Base-by-base conservation (phyloP, 805 yeast species). In the Kregervanrija fluxuum region DNA sequence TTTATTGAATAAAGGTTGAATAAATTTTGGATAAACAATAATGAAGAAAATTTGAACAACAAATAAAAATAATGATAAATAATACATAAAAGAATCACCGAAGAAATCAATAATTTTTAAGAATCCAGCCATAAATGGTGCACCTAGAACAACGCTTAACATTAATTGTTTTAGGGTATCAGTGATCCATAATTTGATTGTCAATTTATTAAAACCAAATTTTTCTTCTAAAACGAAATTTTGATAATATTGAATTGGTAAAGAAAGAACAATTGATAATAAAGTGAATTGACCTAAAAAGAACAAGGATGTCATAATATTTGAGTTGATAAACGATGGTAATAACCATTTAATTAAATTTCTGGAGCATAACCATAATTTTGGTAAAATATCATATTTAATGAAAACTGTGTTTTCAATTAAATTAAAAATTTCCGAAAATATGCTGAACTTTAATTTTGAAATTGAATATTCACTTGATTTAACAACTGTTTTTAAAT, bases 1-100 rank as follows among this genome's bases (percentile, higher is more conserved):
- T 59, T 86, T 90, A 73, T 93, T 89, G 73, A 93, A 93, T 51
- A 88, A 67, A 4, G 99, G 99, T 69, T 85, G 89, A 55, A 93
- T 90, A 53, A 88, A 73, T 28, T 85, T 80, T 33, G 98, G 98
- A 58, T 73, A 77, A 38, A 91, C 69, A 31, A 93, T 80, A 70
- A 85, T 80, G 43, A 81, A 74, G 45, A 85, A 66, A 43, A 91
- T 69, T 64, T 85, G 95, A 50, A 89, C 77, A 13, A 67, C 71
- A 37, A 90, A 73, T 36, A 86, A 67, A 57, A 89, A 82, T 11
- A 75, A 66, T 68, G 95, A 82, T 48, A 86, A 71, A 65, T 90
- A 93, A 57, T 81, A 76, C 61, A 89, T 80, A 67, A 93, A 93
- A 43, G 75, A 71, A 47, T 85, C 84, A 42, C 95, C 95, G 55